Evolutionary conservation across 371 early-diverging fungal genomes (phyloP).

Genomic region (Basidiobolus meristosporus): DNA sequence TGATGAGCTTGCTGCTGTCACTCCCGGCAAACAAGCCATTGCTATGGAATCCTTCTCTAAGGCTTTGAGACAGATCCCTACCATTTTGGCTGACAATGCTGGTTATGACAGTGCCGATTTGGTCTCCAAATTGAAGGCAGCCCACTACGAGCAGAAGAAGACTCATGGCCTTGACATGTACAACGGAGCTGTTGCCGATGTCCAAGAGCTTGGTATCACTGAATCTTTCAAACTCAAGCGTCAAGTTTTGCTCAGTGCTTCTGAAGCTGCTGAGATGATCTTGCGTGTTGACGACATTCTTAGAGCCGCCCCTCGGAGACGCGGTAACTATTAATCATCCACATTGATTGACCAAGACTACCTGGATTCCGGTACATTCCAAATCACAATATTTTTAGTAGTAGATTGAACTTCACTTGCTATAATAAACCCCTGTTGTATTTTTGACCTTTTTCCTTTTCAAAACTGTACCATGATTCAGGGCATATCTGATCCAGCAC

Average conservation of each 20-base stretch:
- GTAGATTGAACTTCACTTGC: too few species aligned
- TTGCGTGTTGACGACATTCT: conserved; percentile 98
- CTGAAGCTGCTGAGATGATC: conserved; percentile 98
- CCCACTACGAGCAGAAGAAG: conserved; percentile 71
- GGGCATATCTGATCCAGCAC: too few species aligned
- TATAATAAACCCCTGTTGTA: too few species aligned
- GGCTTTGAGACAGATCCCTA: conserved; percentile 93
- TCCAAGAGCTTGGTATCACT: conserved; percentile 79
- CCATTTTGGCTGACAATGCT: conserved; percentile 96
- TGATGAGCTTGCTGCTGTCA: conserved; percentile 77
- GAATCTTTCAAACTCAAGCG: conserved; percentile 97
- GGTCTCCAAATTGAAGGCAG: conserved; percentile 78
- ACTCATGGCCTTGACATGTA: conserved; percentile 86
- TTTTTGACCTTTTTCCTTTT: too few species aligned
- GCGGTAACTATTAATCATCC: background rate
- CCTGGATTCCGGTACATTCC: too few species aligned
- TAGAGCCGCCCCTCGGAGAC: conserved; percentile 73
- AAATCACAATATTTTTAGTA: too few species aligned
- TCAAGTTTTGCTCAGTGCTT: conserved; percentile 89
- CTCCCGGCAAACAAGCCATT: conserved; percentile 91
- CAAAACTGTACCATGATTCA: too few species aligned
- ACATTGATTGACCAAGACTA: too few species aligned
- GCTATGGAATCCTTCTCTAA: conserved; percentile 93
- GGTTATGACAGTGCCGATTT: conserved; percentile 94
- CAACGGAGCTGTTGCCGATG: conserved; percentile 62